Evolutionary conservation across 176 grass and related monocot genomes (phyloP), one percentile per base, ranked within the genome.

Genomic region (Carex pumila): DNA sequence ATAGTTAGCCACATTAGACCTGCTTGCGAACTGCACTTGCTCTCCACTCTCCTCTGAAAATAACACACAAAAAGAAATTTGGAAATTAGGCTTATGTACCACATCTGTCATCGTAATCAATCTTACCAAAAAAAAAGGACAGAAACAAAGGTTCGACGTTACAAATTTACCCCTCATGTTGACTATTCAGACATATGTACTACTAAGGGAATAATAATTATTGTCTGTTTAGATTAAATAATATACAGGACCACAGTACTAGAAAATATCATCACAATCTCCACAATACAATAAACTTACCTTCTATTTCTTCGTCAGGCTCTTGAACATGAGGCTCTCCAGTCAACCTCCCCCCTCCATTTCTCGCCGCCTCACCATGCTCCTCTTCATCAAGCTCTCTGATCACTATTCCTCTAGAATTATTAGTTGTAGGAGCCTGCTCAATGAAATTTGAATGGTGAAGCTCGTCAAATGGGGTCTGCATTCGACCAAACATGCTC

Each of bases 271-370:
- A 82, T 18, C 53, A 71, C 5, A 79, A 0, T 13, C 85, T 83
- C 0, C 11, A 3, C 34, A 58, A 83, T 32, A 19, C 64, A 2
- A 25, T 22, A 19, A 36, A 2, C 60, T 5, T 74, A 93, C 91
- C 96, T 91, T 87, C 68, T 49, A 10, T 87, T 45, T 65, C 88
- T 85, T 95, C 93, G 71, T 99, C 91, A 2, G 89, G 93, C 80
- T 95, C 89, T 76, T 92, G 88, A 84, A 99, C 93, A 84, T 85
- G 86, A 0, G 76, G 80, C n/a, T 59, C 88, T 22, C 86, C 82
- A 55, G 34, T 87, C 4, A 55, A 3, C 41, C 88, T 61, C 21
- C 79, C 3, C 0, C 65, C 80, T 82, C 59, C 80, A 67, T 63
- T 49, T 36, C 39, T 82, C 11, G 12, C 65, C 80, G 25, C 4